Base-by-base conservation (phyloP, 352 stramenopile genomes). In the Globisporangium ultimum region DNA sequence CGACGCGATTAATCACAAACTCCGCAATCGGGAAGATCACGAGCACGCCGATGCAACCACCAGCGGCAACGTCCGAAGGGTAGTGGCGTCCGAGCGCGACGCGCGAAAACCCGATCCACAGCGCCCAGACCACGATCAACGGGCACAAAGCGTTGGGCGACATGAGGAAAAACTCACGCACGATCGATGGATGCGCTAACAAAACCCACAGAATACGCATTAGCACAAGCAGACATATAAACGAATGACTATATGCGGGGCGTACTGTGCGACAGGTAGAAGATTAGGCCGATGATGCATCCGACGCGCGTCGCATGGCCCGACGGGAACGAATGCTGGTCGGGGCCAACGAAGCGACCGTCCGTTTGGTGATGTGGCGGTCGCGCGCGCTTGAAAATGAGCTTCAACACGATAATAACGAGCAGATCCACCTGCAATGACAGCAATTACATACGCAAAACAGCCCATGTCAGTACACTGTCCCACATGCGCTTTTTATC, bases 321-420 rank as follows among this genome's bases (percentile, higher is more conserved):
- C 3, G 85, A 94, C 11, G 85, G 85, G 68, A 94, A 94, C 61
- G 85, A 94, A 61, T 93, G 84, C 70, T 94, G 77, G 66, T 94
- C 85, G 0, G 85, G 82, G 0, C 85, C 85, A 28, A 91, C 80
- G 54, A 94, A 94, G 41, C 85, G 79, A 45, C 77, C 63, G 58
- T 94, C 83, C 45, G 67, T 72, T 40, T 78, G 58, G 66, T 94
- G 85, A 58, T 91, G 87, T n/a, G 80, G 80, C 32, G 85, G 85
- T 0, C 85, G 74, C 13, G 80, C 60, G 50, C 85, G 85, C 56
- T 84, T 86, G 64, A 91, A 89, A 28, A 85, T 50, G 14, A 80
- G 48, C 64, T 94, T 94, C 38, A 94, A 71, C 51, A 91, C 53
- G 63, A 92, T 83, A 58, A 93, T 94, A 42, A 73, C 71, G 21